Evolutionary conservation across 768 basidiomycete genomes (phyloP).

Genomic region (Tulasnella sp.): DNA sequence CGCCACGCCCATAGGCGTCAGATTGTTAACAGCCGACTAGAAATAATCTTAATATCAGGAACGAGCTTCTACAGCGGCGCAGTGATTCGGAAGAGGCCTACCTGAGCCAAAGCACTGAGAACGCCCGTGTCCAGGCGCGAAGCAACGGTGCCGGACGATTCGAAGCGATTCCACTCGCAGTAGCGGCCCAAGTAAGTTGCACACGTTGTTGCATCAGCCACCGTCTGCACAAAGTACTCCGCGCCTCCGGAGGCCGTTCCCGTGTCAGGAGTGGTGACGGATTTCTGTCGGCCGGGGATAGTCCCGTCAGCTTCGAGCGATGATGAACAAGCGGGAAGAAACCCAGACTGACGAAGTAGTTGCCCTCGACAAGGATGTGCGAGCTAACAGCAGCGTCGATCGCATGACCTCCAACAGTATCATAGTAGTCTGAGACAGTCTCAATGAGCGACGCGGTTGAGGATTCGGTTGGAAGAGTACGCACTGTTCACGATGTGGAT

Average conservation of each 20-base stretch:
- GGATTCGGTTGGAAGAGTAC: neutral
- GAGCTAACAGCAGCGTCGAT: neutral
- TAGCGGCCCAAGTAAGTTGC: neutral
- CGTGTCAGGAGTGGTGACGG: neutral
- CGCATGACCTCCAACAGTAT: neutral
- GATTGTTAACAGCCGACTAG: neutral
- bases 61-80: no score
- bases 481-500: neutral
- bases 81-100: neutral
- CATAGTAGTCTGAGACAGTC: neutral
- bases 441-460: neutral
- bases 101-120: neutral
- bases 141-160: neutral
- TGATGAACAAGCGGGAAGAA: neutral
- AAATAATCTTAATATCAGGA: neutral
- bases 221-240: constrained; percentile 9
- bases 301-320: neutral
- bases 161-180: constrained; percentile 5
- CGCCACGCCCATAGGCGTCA: neutral
- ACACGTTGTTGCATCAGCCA: neutral
- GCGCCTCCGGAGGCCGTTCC: neutral
- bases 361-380: neutral
- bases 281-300: neutral
- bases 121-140: neutral
- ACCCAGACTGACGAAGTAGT: constrained; percentile 4